phyloP scores from a whole-genome alignment of 148 eudicot species.

The Bassia scoparia region DNA sequence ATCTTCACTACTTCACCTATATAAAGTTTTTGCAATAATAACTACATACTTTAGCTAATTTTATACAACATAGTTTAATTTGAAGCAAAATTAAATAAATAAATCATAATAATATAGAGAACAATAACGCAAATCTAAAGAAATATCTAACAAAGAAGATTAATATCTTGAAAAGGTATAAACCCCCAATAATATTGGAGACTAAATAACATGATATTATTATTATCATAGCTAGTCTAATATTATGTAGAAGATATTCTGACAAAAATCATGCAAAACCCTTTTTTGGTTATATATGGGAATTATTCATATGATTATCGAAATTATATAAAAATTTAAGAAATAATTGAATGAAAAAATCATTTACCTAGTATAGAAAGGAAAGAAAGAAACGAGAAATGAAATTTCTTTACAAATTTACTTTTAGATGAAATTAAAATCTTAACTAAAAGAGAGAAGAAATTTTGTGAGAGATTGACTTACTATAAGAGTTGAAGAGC shows the following conservation, averaged over 20 bases:
- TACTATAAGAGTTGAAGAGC: slow-evolving; percentile 28
- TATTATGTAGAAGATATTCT: background rate
- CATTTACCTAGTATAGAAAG: background rate
- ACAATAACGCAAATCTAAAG: background rate
- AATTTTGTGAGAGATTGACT: slow-evolving; percentile 21
- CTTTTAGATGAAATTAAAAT: background rate
- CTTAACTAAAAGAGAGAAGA: background rate
- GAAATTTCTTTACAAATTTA: background rate
- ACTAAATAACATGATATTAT: background rate
- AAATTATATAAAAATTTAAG: background rate
- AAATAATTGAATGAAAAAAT: background rate
- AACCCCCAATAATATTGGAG: background rate
- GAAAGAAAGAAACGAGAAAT: background rate
- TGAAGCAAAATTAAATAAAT: background rate
- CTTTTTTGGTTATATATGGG: background rate
- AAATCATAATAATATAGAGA: background rate
- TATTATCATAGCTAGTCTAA: background rate
- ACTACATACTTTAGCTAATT: background rate
- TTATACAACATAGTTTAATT: background rate
- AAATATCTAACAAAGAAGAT: no score
- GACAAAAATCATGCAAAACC: background rate
- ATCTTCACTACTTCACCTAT: background rate
- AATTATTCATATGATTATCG: background rate
- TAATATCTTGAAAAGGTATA: no score
- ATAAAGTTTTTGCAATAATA: background rate